Percentiles rank a stretch among this genome's conserved stretches.
Conservation (phyloP, 164 flowering plant species). For the Nymphaea colorata region DNA sequence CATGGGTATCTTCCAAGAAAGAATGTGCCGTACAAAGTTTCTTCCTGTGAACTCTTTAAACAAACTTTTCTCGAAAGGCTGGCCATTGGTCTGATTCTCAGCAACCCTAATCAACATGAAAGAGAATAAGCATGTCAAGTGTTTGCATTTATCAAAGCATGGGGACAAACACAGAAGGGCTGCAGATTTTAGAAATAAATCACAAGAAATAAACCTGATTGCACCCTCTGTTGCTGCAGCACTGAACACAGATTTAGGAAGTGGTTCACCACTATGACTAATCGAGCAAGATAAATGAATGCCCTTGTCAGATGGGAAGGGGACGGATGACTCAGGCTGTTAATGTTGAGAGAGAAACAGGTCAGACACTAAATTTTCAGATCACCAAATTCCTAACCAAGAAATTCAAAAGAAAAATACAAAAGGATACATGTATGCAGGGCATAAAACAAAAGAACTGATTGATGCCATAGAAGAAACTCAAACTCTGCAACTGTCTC, state of each 20-base stretch:
- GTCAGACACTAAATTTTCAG: too few relatives aligned
- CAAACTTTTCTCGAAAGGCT: conserved; percentile 17
- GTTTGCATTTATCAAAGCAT: background rate
- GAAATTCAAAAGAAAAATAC: too few relatives aligned
- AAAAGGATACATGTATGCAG: too few relatives aligned
- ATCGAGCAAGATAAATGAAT: background rate
- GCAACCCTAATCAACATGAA: conserved; percentile 19
- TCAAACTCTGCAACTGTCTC: too few relatives aligned
- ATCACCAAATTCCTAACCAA: too few relatives aligned
- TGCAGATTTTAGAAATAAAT: background rate
- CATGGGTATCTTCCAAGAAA: background rate
- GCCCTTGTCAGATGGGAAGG: background rate
- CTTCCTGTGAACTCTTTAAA: conserved; percentile 24
- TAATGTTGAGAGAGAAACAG: too few relatives aligned
- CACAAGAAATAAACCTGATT: background rate
- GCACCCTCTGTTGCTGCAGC: background rate
- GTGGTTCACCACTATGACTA: too few relatives aligned
- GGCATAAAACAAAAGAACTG: too few relatives aligned
- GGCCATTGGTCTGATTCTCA: conserved; percentile 26
- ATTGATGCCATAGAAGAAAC: too few relatives aligned
- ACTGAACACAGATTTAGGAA: background rate
- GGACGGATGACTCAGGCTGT: too few relatives aligned
- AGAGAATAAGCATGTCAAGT: background rate
- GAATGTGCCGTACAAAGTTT: conserved; percentile 26
- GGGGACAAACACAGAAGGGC: background rate